Evolutionary conservation across 768 basidiomycete species (phyloP), one percentile per base, ranked within the genome.

Genomic region (Termitomyces titanicus): DNA sequence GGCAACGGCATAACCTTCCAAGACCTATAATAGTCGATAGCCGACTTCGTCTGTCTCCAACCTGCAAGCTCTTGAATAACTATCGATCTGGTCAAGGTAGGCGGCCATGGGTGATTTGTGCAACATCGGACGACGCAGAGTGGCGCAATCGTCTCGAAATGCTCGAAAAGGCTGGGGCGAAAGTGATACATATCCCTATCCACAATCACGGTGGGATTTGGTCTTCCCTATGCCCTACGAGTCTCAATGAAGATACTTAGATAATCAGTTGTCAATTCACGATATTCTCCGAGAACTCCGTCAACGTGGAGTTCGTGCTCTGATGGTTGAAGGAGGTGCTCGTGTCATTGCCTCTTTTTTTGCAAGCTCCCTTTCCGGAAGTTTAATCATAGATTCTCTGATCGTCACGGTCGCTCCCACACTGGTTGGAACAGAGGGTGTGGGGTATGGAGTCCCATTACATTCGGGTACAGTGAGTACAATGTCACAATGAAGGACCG

Each of bases 321-420:
- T 98, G 52, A 99, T 99, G 96, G 90, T 98, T 6, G 97, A 99
- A 73, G 97, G 97, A 50, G 97, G 97, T 15, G 89, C 92, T 9
- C 72, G 73, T 9, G 78, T 99, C 59, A 93, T 99, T 54, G 74
- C 78, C 6, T 84, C 89, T 1, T 91, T 93, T 72, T 70, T 94
- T 13, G 52, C 59, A 8, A 55, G 57, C 18, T 54, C 60, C 34
- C 11, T 53, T 17, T 54, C 57, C 12, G 69, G 44, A 38, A 60
- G 66, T 24, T 64, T 66, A 27, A 56, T 81, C 12, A 77, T 96
- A 5, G 90, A 98, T 67, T 76, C 79, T 12, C 64, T 97, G 18
- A 80, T 98, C 43, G 73, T 98, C 43, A 98, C 97, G 3, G 80
- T 92, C 18, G 90, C 95, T 1, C 97, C 97, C 0, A 78, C 76